Conservation (phyloP, 2,329 filamentous ascomycete genomes). For the Monilinia vaccinii-corymbosi region DNA sequence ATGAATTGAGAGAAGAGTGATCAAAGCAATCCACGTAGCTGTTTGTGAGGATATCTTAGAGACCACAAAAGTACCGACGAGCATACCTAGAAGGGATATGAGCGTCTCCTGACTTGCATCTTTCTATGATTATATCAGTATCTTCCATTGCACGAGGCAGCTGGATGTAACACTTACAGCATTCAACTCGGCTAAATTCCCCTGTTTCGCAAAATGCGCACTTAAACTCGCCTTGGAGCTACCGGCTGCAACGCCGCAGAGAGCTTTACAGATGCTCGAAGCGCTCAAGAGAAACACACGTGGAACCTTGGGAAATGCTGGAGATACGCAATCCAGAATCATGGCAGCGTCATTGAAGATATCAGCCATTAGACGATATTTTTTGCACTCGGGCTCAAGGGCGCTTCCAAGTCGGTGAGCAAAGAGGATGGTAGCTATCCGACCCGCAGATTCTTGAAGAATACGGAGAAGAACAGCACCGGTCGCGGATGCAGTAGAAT, state of each 20-base stretch:
- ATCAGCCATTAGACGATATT: conserved; percentile 60
- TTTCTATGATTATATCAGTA: conserved; percentile 37
- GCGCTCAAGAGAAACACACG: conserved; percentile 50
- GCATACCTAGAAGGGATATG: conserved; percentile 79
- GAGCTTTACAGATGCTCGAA: conserved; percentile 51
- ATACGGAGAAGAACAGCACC: conserved; percentile 56
- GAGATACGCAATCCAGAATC: conserved; percentile 60
- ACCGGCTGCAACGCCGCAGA: conserved; percentile 86
- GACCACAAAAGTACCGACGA: conserved; percentile 74
- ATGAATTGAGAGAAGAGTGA: conserved; percentile 65
- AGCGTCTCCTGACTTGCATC: conserved; percentile 94
- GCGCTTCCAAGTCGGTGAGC: conserved; percentile 58
- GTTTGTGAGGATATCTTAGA: conserved; percentile 60
- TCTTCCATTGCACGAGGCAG: background rate
- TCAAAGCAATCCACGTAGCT: conserved; percentile 66
- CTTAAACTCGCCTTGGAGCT: conserved; percentile 86
- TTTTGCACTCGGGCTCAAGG: conserved; percentile 65
- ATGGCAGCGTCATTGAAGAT: conserved; percentile 64
- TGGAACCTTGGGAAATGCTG: conserved; percentile 47
- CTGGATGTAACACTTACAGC: conserved; percentile 43
- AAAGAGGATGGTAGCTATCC: conserved; percentile 61
- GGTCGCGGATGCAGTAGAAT: conserved; percentile 55
- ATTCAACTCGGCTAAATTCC: conserved; percentile 88
- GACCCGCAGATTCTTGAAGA: conserved; percentile 55
- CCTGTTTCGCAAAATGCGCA: conserved; percentile 79